A percentile compares a stretch with the other conserved stretches of the same genome.
phyloP scores from a whole-genome alignment of 2,329 filamentous ascomycete species.

The Ascomycota sp. region DNA sequence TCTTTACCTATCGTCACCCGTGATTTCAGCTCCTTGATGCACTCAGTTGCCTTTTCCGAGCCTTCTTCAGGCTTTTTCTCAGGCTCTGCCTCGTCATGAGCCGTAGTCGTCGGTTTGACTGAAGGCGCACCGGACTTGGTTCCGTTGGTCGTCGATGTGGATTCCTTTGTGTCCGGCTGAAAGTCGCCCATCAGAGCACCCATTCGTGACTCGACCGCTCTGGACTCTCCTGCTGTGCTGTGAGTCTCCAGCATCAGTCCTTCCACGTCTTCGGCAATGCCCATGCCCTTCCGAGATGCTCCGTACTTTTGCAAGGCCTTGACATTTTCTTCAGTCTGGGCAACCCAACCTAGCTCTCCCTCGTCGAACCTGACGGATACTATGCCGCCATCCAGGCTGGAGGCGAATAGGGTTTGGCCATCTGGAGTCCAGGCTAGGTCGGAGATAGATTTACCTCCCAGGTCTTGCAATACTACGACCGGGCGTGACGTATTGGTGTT shows the following conservation, averaged over 20 bases:
- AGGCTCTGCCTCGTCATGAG: conserved; percentile 17
- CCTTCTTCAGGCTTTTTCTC: conserved; percentile 21
- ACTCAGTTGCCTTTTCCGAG: conserved; percentile 30
- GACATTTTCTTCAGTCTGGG: conserved; percentile 72
- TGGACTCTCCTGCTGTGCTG: conserved; percentile 79
- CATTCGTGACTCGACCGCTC: conserved; percentile 85
- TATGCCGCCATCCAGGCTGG: conserved; percentile 77
- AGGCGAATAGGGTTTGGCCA: conserved; percentile 68
- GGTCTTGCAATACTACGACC: conserved; percentile 72
- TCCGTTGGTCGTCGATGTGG: conserved; percentile 26
- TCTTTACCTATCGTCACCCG: conserved; percentile 91
- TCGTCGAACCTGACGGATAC: conserved; percentile 63
- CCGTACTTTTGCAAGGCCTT: conserved; percentile 87
- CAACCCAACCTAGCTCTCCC: conserved; percentile 78
- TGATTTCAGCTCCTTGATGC: conserved; percentile 52
- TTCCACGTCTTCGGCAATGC: conserved; percentile 82
- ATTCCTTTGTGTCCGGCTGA: conserved; percentile 32
- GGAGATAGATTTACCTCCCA: conserved; percentile 79
- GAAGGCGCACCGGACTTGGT: conserved; percentile 20
- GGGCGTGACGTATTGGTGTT: conserved; percentile 89
- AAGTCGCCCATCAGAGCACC: conserved; percentile 92
- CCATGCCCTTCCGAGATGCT: conserved; percentile 67
- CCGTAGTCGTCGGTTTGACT: conserved; percentile 14
- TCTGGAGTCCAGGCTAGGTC: conserved; percentile 90
- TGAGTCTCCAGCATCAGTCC: conserved; percentile 72